A percentile compares a stretch with the other conserved stretches of the same genome.
Evolutionary conservation across 1,284 basidiomycete genomes (phyloP).

Genomic region (Leccinum pachyderme): DNA sequence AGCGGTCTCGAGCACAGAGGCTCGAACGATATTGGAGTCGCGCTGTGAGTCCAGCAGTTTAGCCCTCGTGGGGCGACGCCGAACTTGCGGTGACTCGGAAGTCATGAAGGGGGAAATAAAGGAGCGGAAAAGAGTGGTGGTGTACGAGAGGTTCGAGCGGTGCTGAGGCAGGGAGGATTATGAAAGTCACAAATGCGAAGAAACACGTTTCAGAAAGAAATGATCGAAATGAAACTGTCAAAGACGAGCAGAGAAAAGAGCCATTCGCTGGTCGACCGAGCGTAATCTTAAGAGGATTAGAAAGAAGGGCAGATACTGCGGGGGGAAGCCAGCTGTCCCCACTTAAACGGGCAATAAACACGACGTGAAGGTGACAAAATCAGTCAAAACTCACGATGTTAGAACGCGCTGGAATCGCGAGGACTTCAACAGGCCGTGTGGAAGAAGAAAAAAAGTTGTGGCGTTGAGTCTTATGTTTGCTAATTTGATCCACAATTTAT

Average conservation of each 20-base stretch:
- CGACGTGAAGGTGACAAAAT: background rate
- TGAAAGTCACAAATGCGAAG: slow-evolving; percentile 3
- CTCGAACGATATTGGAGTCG: slow-evolving; percentile 56
- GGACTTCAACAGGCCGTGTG: slow-evolving; percentile 4
- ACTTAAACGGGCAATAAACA: slow-evolving; percentile 3
- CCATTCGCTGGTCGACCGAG: slow-evolving; percentile 23
- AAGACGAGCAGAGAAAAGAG: slow-evolving; percentile 13
- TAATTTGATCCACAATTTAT: slow-evolving; percentile 6
- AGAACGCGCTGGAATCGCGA: slow-evolving; percentile 8
- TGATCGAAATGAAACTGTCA: slow-evolving; percentile 21
- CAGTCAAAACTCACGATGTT: slow-evolving; percentile 13
- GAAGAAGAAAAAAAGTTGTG: background rate
- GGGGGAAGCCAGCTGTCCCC: slow-evolving; percentile 12
- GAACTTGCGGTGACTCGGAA: slow-evolving; percentile 17
- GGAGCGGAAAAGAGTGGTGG: slow-evolving; percentile 18
- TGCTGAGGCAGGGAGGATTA: slow-evolving; percentile 1
- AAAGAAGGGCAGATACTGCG: slow-evolving; percentile 10
- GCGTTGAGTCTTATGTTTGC: background rate
- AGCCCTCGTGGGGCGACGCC: slow-evolving; percentile 28
- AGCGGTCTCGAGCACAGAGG: slow-evolving; percentile 69
- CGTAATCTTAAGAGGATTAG: slow-evolving; percentile 1
- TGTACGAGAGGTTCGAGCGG: background rate
- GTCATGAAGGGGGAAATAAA: slow-evolving; percentile 18
- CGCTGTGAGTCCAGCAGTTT: slow-evolving; percentile 32
- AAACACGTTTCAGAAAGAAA: slow-evolving; percentile 6